Evolutionary conservation across 257 asterid species (phyloP).

Genomic region (Petunia secreta): DNA sequence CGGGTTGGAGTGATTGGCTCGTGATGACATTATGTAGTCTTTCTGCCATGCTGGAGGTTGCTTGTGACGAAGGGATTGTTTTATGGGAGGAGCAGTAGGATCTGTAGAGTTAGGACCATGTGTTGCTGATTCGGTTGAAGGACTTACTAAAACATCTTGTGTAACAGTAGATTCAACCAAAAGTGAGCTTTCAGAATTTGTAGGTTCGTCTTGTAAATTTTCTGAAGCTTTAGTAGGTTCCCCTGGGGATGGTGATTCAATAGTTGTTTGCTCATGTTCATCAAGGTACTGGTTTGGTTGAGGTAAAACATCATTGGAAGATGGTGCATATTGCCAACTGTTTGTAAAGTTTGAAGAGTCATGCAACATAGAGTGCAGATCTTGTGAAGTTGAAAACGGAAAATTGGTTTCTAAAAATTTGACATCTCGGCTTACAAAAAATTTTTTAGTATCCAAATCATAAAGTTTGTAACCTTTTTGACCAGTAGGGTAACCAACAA

Average conservation of each 20-base stretch:
- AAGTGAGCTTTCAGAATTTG: neutral
- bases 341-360: neutral
- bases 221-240: neutral
- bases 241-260: neutral
- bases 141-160: neutral
- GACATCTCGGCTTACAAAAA: neutral
- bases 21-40: neutral
- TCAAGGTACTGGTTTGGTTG: neutral
- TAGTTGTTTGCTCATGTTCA: neutral
- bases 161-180: neutral
- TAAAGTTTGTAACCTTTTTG: conserved; percentile 6
- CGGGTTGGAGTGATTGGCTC: neutral
- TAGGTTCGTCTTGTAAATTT: neutral
- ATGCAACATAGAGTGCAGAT: neutral
- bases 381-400: neutral
- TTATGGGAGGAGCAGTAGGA: neutral
- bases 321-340: neutral
- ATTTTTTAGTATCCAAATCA: neutral
- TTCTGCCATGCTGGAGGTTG: neutral
- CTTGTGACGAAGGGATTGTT: neutral
- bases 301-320: neutral
- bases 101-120: neutral
- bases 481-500: neutral
- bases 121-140: neutral
- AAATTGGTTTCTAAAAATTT: neutral